Percentiles rank a stretch among this genome's conserved stretches.
These are phyloP conservation scores for Blastocrithidia nonstop DNA, from an alignment of 208 protist genomes.

Conservation along the genomic window DNA sequence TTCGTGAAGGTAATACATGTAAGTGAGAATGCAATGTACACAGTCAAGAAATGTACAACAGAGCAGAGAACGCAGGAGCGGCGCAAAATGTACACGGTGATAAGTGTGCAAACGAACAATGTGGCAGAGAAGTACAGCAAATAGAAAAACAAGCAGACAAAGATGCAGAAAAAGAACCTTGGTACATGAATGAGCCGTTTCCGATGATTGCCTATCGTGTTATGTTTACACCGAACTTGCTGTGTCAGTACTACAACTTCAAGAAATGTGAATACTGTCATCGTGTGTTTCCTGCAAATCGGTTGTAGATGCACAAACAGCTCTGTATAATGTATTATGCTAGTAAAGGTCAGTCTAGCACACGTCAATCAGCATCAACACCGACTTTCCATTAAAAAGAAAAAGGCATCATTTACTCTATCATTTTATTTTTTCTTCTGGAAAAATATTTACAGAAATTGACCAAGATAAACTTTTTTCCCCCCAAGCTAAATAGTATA, in stretches of 20 bases:
- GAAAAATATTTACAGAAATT: not conserved
- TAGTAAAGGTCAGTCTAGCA: not conserved
- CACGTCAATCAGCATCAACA: not conserved
- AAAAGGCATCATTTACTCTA: not conserved
- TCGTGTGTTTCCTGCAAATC: slow-evolving; percentile 7
- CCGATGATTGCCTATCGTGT: slow-evolving; percentile 33
- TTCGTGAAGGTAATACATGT: too few relatives aligned
- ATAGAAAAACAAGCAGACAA: too few relatives aligned
- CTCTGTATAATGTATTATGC: not conserved
- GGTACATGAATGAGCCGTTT: too few relatives aligned
- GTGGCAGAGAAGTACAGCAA: too few relatives aligned
- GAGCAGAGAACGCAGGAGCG: not conserved
- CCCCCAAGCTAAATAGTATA: not conserved
- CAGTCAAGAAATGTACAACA: not conserved
- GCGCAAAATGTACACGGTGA: too few relatives aligned
- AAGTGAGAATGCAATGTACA: too few relatives aligned
- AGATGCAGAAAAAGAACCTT: too few relatives aligned
- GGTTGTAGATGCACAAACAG: slow-evolving; percentile 11
- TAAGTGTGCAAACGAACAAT: too few relatives aligned
- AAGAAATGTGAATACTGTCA: slow-evolving; percentile 16
- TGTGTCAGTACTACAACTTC: slow-evolving; percentile 23
- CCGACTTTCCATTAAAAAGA: slow-evolving; percentile 3
- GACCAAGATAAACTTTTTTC: not conserved
- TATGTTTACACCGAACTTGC: slow-evolving; percentile 21
- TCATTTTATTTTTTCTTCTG: not conserved